Percentiles rank a stretch among this genome's conserved stretches.
phyloP scores from a whole-genome alignment of 257 asterid genomes.

The Leptodermis oblonga region DNA sequence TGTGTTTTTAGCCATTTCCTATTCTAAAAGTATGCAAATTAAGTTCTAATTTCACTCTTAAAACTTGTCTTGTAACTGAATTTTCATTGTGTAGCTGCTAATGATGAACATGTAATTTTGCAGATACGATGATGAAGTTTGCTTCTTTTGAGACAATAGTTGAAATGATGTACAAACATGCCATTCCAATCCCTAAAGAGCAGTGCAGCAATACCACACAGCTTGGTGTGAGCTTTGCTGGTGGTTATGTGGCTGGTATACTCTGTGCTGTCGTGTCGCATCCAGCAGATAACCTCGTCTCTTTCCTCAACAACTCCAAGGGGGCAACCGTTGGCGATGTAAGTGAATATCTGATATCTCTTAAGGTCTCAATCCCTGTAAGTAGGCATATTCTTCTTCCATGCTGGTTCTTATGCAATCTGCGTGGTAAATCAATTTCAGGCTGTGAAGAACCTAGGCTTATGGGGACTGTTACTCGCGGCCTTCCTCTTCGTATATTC shows the following conservation, averaged over 20 bases:
- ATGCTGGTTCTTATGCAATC: neutral
- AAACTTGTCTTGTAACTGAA: neutral
- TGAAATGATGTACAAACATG: constrained; percentile 63
- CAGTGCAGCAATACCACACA: constrained; percentile 61
- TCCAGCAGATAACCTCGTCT: constrained; percentile 84
- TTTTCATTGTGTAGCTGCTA: too few relatives aligned
- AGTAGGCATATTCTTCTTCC: too few relatives aligned
- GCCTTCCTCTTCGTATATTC: constrained; percentile 59
- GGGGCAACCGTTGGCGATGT: constrained; percentile 78
- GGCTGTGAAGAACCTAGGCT: constrained; percentile 34
- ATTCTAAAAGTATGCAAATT: neutral
- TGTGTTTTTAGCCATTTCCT: neutral
- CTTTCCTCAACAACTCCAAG: constrained; percentile 80
- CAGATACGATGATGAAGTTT: constrained; percentile 95
- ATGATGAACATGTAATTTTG: too few relatives aligned
- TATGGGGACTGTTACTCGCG: constrained; percentile 33
- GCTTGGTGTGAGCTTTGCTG: constrained; percentile 76
- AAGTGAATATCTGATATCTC: too few relatives aligned
- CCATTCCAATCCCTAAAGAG: constrained; percentile 66
- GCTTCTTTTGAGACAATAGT: constrained; percentile 77
- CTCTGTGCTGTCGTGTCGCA: constrained; percentile 73
- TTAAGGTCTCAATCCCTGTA: too few relatives aligned
- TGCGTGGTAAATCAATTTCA: neutral
- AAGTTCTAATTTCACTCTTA: too few relatives aligned
- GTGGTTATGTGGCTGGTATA: constrained; percentile 73